Percentiles rank a stretch among this genome's conserved stretches.
Conservation (phyloP, 1,284 basidiomycete species). For the Apiotrichum domesticum region DNA sequence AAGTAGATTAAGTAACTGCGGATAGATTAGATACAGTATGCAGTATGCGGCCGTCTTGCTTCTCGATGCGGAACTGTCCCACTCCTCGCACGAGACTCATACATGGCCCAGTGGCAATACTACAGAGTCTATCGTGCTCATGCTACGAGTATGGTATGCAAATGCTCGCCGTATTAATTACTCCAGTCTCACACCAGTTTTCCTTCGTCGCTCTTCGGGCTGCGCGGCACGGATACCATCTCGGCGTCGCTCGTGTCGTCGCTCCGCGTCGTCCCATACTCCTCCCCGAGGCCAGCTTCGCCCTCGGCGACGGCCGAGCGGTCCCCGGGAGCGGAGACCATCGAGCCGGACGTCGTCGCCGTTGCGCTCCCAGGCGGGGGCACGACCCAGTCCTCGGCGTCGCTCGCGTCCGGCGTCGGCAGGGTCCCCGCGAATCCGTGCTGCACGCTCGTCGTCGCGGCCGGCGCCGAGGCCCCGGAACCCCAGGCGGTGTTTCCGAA, state of each 20-base stretch:
- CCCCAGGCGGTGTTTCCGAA: conserved; percentile 36
- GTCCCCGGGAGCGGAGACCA: no score
- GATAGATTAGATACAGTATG: background rate
- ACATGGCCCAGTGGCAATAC: no score
- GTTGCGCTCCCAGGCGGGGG: no score
- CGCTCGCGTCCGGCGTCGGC: conserved; percentile 11
- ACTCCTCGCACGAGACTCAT: no score
- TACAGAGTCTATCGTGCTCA: no score
- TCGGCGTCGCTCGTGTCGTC: conserved; percentile 12
- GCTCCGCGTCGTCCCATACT: conserved; percentile 11
- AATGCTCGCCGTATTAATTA: no score
- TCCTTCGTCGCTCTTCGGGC: conserved; percentile 3
- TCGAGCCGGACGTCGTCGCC: background rate
- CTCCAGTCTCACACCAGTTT: background rate
- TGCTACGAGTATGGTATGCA: no score
- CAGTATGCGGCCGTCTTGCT: no score
- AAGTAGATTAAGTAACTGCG: no score
- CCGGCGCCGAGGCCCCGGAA: background rate
- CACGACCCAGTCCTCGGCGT: conserved; percentile 4
- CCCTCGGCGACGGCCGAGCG: background rate
- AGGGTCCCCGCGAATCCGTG: background rate
- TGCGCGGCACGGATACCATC: conserved; percentile 13
- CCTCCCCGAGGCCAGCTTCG: conserved; percentile 16
- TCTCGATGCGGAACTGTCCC: no score
- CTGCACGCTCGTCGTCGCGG: background rate